A percentile compares a stretch with the other conserved stretches of the same genome.
phyloP scores from a whole-genome alignment of 768 basidiomycete species.

The Boletus reticulatus region DNA sequence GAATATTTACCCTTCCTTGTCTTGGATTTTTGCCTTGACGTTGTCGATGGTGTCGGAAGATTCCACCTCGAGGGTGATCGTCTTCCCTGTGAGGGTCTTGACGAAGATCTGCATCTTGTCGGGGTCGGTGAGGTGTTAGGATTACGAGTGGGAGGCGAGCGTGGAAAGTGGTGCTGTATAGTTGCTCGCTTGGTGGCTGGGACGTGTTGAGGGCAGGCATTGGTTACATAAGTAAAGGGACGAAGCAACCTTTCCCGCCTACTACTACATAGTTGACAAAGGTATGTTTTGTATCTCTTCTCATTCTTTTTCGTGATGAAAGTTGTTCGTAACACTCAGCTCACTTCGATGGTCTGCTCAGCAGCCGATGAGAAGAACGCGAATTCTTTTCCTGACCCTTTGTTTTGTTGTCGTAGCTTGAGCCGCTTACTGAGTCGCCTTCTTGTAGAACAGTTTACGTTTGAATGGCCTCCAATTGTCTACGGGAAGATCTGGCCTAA shows the following conservation, averaged over 20 bases:
- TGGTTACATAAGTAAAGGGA: too few species aligned
- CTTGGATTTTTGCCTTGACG: constrained; percentile 39
- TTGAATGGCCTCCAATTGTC: neutral
- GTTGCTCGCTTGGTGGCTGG: constrained; percentile 31
- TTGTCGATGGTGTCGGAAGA: constrained; percentile 30
- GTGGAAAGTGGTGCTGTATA: constrained; percentile 28
- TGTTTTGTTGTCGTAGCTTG: neutral
- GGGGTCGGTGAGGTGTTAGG: constrained; percentile 4
- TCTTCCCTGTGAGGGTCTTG: constrained; percentile 73
- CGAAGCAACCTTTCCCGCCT: too few species aligned
- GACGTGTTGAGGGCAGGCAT: constrained; percentile 24
- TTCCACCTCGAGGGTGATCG: constrained; percentile 31
- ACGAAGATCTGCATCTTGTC: constrained; percentile 70
- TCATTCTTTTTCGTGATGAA: constrained; percentile 25
- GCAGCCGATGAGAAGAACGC: constrained; percentile 53
- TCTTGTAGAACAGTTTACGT: neutral
- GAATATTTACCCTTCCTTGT: constrained; percentile 63
- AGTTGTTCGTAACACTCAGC: constrained; percentile 50
- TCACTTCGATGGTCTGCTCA: constrained; percentile 58
- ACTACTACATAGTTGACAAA: neutral
- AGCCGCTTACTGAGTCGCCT: constrained; percentile 1
- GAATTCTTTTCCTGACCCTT: constrained; percentile 38
- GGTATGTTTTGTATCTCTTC: constrained; percentile 5
- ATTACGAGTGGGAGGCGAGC: constrained; percentile 5
- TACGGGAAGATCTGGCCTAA: neutral